A percentile compares a stretch with the other conserved stretches of the same genome.
Evolutionary conservation across 2,329 filamentous ascomycete genomes (phyloP).

Genomic region (Penicillium janthinellum): DNA sequence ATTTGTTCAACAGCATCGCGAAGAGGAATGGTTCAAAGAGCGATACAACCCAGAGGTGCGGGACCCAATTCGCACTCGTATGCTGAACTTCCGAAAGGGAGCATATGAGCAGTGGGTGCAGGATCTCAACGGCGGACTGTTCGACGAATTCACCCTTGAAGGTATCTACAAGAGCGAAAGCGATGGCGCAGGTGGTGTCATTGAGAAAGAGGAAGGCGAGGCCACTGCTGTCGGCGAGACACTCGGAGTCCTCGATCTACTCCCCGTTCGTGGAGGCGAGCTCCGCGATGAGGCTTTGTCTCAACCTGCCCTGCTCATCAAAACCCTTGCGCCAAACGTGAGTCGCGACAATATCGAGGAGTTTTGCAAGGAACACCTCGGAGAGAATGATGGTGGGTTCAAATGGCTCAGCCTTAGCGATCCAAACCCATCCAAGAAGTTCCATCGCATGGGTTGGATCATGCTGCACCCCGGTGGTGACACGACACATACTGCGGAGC

Average conservation of each 20-base stretch:
- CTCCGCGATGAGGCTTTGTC: conserved; percentile 84
- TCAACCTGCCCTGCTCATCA: conserved; percentile 93
- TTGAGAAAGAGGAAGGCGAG: conserved; percentile 96
- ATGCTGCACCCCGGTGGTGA: conserved; percentile 84
- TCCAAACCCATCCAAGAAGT: conserved; percentile 94
- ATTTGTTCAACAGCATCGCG: conserved; percentile 90
- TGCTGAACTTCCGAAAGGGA: conserved; percentile 77
- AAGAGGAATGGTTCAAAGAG: conserved; percentile 97
- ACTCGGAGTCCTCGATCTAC: conserved; percentile 84
- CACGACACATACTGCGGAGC: conserved; percentile 62
- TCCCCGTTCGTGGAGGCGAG: conserved; percentile 81
- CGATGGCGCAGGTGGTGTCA: conserved; percentile 78
- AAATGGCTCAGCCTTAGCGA: conserved; percentile 96
- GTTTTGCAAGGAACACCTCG: conserved; percentile 92
- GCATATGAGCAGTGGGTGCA: conserved; percentile 86
- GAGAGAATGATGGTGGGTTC: conserved; percentile 87
- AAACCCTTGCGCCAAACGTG: conserved; percentile 95
- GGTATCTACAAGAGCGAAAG: conserved; percentile 92
- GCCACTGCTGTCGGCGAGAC: conserved; percentile 89
- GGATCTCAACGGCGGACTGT: conserved; percentile 79
- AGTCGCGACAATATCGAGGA: conserved; percentile 89
- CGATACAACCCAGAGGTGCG: conserved; percentile 84
- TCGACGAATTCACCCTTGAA: conserved; percentile 93
- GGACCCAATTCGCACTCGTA: conserved; percentile 70
- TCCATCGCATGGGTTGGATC: conserved; percentile 97